Evolutionary conservation across 1,284 basidiomycete genomes (phyloP).

Genomic region (Ganoderma boninense): DNA sequence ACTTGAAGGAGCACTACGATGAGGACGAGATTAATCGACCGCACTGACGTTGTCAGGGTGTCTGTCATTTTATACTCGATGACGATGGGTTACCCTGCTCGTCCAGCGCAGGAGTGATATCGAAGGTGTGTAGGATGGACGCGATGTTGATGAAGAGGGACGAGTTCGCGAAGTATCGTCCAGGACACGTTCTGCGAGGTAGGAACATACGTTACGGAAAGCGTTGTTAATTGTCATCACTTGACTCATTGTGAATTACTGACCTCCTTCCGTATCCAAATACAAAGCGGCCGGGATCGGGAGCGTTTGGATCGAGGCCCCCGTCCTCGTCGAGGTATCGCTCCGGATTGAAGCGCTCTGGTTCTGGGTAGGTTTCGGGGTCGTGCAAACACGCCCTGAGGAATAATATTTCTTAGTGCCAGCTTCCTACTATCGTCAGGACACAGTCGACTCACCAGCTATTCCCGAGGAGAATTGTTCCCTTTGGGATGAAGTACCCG

Average conservation of each 20-base stretch:
- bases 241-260: background rate
- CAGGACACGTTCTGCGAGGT: conserved; percentile 8
- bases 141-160: conserved; percentile 19
- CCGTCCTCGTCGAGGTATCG: conserved; percentile 24
- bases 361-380: conserved; percentile 25
- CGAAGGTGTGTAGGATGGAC: conserved; percentile 31
- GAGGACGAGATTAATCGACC: too few species aligned
- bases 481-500: conserved; percentile 36
- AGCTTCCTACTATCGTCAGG: too few species aligned
- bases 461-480: conserved; percentile 30
- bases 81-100: conserved; percentile 10
- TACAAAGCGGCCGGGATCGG: conserved; percentile 16
- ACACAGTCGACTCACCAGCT: conserved; percentile 21
- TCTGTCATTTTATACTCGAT: conserved; percentile 22
- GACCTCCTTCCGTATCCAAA: conserved; percentile 36
- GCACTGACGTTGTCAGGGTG: conserved; percentile 20
- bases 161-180: conserved; percentile 12
- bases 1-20: background rate
- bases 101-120: conserved; percentile 27
- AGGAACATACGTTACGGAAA: conserved; percentile 23
- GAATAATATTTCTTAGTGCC: background rate
- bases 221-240: too few species aligned
- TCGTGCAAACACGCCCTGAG: conserved; percentile 30
- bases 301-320: conserved; percentile 17
- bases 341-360: conserved; percentile 27